Percentiles rank a stretch among this genome's conserved stretches.
phyloP scores from a whole-genome alignment of 1,139 yeast genomes.

The Arxiozyma bovina region DNA sequence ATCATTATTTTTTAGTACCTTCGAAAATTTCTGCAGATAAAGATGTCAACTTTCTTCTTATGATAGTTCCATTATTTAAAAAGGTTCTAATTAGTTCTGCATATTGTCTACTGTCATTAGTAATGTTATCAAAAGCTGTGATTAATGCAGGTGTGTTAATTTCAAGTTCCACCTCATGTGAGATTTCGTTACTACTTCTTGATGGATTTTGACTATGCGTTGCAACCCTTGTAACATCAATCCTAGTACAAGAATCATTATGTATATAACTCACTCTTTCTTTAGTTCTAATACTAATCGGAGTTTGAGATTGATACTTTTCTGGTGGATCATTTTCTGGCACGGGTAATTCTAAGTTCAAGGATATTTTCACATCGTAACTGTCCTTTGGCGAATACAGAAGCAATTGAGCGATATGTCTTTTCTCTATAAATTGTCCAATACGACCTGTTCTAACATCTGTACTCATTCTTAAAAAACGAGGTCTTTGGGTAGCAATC shows the following conservation, averaged over 20 bases:
- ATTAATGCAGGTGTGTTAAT: conserved; percentile 57
- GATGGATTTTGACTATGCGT: conserved; percentile 39
- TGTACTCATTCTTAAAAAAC: conserved; percentile 53
- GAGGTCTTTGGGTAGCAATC: conserved; percentile 40
- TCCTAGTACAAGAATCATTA: conserved; percentile 57
- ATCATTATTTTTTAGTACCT: conserved; percentile 28
- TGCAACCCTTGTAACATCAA: conserved; percentile 60
- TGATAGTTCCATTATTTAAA: conserved; percentile 57
- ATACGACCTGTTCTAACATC: conserved; percentile 62
- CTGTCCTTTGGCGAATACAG: conserved; percentile 69
- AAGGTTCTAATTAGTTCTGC: conserved; percentile 66
- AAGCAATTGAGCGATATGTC: conserved; percentile 59
- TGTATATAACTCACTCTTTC: conserved; percentile 58
- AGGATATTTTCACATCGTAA: conserved; percentile 67
- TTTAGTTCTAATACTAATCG: conserved; percentile 51
- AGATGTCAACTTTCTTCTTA: conserved; percentile 36
- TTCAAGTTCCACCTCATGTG: conserved; percentile 63
- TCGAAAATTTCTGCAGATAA: conserved; percentile 31
- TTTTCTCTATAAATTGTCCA: conserved; percentile 61
- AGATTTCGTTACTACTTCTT: conserved; percentile 30
- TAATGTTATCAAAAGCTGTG: conserved; percentile 47
- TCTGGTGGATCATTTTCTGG: conserved; percentile 46
- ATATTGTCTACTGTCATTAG: conserved; percentile 50
- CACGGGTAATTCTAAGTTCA: conserved; percentile 66
- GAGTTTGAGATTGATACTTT: conserved; percentile 41